Evolutionary conservation across 441 rosid genomes (phyloP).

Genomic region (Corymbia calophylla): DNA sequence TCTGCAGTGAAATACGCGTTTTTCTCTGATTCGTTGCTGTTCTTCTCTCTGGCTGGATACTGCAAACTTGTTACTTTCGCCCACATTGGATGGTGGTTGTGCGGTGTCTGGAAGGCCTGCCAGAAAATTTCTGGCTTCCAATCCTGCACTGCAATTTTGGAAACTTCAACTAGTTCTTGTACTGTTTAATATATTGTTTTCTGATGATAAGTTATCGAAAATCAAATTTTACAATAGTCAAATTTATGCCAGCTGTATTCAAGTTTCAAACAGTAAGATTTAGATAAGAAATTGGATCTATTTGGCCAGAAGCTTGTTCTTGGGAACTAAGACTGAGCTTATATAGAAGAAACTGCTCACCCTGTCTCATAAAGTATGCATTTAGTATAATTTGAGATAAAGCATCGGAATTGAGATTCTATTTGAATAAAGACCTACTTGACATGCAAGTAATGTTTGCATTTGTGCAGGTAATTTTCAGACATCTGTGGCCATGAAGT

Average conservation of each 20-base stretch:
- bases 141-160: not conserved
- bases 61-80: not conserved
- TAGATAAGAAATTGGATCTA: not conserved
- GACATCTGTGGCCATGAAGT: conserved; percentile 40
- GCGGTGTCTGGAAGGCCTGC: not conserved
- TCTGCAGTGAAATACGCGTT: not conserved
- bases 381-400: not conserved
- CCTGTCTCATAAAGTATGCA: not conserved
- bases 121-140: not conserved
- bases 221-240: not conserved
- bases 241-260: not conserved
- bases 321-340: not conserved
- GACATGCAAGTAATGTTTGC: not conserved
- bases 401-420: not conserved
- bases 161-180: not conserved
- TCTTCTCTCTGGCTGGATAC: not conserved
- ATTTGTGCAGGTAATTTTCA: conserved; percentile 21
- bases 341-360: not conserved
- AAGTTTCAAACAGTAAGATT: not conserved
- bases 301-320: not conserved
- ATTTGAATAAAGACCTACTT: not conserved
- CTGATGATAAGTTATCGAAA: not conserved
- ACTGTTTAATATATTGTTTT: not conserved
- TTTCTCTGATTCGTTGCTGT: not conserved
- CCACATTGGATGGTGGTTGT: not conserved